These are phyloP conservation scores for Prunus armeniaca DNA, from an alignment of 306 rosid genomes.

Conservation along the genomic window DNA sequence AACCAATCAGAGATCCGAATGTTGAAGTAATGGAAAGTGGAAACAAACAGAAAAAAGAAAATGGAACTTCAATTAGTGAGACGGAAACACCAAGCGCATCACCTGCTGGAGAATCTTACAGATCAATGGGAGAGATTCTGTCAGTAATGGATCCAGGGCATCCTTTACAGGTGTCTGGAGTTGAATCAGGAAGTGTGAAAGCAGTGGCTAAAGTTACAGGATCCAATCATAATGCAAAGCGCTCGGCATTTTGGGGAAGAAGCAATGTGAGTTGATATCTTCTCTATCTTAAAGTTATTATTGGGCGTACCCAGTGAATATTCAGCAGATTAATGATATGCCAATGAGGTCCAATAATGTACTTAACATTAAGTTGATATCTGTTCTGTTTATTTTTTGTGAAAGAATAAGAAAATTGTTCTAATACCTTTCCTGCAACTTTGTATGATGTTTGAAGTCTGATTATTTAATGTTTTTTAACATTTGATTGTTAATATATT, in stretches of 20 bases:
- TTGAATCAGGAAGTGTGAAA: conserved; percentile 65
- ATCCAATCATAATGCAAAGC: conserved; percentile 54
- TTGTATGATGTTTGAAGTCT: background rate
- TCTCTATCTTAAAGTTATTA: background rate
- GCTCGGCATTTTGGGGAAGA: conserved; percentile 96
- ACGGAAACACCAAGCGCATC: conserved; percentile 51
- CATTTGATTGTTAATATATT: background rate
- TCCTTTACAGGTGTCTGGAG: conserved; percentile 41
- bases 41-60: conserved; percentile 51
- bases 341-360: background rate
- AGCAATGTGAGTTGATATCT: conserved; percentile 63
- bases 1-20: conserved; percentile 38
- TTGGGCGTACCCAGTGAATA: background rate
- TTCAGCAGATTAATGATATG: background rate
- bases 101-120: conserved; percentile 64
- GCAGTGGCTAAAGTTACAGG: conserved; percentile 58
- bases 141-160: conserved; percentile 75
- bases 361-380: no score
- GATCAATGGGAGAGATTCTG: conserved; percentile 89
- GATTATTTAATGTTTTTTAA: background rate
- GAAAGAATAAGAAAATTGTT: background rate
- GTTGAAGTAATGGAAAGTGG: conserved; percentile 51
- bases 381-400: no score
- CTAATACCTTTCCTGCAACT: background rate
- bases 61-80: conserved; percentile 48